Base-by-base conservation (phyloP, 129 eudicot genomes). In the Rutidosis leptorrhynchoides region DNA sequence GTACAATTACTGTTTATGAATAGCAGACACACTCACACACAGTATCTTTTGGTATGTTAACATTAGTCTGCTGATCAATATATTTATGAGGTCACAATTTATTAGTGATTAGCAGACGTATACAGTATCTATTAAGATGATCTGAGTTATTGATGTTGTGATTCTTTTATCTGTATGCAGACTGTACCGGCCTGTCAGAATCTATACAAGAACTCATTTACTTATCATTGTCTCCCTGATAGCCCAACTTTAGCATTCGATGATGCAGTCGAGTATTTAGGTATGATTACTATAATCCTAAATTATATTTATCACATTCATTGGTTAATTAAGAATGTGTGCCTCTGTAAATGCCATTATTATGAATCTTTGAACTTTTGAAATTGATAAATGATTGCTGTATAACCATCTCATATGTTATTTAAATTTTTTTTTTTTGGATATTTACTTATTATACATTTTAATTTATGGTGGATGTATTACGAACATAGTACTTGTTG, bases 101-200 rank as follows among this genome's bases (percentile, higher is more conserved):
- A 72, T 72, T 72, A 20, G 42, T 62, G 29, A 72, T 33, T 33
- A 22, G 65, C 65, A 28, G 55, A 56, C 24, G 9, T 35, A n/a
- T n/a, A n/a, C n/a, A n/a, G 9, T 35, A n/a, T 63, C 32, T 63
- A 33, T 54, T 42, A 42, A 7, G 54, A 10, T 58, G 54, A 10
- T 58, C 32, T 58, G 42, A 46, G 46, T 22, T 74, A 43, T 25
- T 26, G 28, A 28, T 60, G 26, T 52, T 64, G 57, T 65, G 45
- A 63, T 74, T 60, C 24, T 28, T 70, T 54, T 62, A 11, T 78
- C 22, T 59, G 23, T 58, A 22, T 86, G 92, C 89, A 93, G 96
- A 84, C 95, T 6, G 98, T 93, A n/a, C 96, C 98, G 7, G 90
- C 98, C 15, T 86, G 95, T 77, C 96, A 88, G 80, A 93, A 93